These are phyloP conservation scores for Colletotrichum navitas DNA, from an alignment of 2,329 filamentous ascomycete genomes.

Conservation along the genomic window DNA sequence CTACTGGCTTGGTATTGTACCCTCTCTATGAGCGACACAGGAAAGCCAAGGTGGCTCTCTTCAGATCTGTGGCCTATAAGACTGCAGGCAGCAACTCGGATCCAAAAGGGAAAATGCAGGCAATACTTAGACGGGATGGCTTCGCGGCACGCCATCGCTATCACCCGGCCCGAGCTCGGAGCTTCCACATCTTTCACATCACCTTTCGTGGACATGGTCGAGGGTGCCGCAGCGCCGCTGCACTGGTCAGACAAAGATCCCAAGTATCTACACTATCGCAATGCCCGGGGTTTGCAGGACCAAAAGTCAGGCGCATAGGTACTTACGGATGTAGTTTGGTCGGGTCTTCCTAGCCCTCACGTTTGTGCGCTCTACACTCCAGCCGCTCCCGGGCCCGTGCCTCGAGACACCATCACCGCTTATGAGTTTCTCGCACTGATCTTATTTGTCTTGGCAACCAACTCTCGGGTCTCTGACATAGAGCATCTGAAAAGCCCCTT, in stretches of 20 bases:
- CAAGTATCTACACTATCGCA: background rate
- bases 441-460: conserved; percentile 9
- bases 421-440: conserved; percentile 15
- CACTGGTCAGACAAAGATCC: background rate
- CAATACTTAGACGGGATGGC: background rate
- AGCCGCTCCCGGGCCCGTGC: conserved; percentile 7
- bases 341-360: background rate
- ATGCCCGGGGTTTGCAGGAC: conserved; percentile 8
- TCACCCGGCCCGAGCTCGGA: background rate
- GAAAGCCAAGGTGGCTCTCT: background rate
- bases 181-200: background rate
- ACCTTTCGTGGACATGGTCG: too few relatives aligned
- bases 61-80: background rate
- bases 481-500: background rate
- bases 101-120: background rate
- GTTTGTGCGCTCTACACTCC: conserved; percentile 5
- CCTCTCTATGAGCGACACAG: too few relatives aligned
- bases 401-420: conserved; percentile 3
- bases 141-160: background rate
- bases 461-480: background rate
- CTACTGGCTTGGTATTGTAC: too few relatives aligned
- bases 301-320: background rate
- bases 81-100: background rate
- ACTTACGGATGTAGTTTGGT: background rate
- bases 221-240: background rate